phyloP scores from a whole-genome alignment of 2,329 filamentous ascomycete genomes.

The Alternaria dauci region DNA sequence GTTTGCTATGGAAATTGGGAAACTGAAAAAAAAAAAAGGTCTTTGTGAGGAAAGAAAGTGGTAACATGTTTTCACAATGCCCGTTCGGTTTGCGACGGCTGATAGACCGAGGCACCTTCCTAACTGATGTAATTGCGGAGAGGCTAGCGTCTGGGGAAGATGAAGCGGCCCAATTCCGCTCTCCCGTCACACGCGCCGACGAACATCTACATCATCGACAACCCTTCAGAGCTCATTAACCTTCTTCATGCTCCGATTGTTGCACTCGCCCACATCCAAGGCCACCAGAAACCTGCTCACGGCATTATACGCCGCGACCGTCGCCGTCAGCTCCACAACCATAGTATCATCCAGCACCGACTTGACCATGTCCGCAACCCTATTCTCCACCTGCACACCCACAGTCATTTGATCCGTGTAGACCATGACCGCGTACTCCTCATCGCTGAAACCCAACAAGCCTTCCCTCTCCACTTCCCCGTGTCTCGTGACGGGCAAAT shows the following conservation, averaged over 20 bases:
- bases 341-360: constrained; percentile 71
- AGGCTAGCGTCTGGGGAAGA: constrained; percentile 29
- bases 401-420: constrained; percentile 88
- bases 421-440: constrained; percentile 72
- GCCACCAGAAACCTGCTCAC: constrained; percentile 85
- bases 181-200: not conserved
- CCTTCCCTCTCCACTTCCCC: constrained; percentile 22
- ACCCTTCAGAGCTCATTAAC: constrained; percentile 37
- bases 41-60: constrained; percentile 2
- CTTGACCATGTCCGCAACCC: constrained; percentile 70
- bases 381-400: constrained; percentile 73
- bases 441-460: constrained; percentile 49
- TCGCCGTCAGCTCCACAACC: constrained; percentile 82
- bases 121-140: constrained; percentile 19
- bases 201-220: not conserved
- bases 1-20: not conserved
- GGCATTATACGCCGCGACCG: constrained; percentile 82
- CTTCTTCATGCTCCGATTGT: constrained; percentile 43
- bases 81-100: constrained; percentile 35
- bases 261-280: constrained; percentile 68
- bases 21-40: not conserved
- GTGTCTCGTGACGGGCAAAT: constrained; percentile 32
- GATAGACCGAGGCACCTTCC: constrained; percentile 33
- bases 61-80: constrained; percentile 12
- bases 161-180: constrained; percentile 24